phyloP scores from a whole-genome alignment of 1,284 basidiomycete genomes.

The Cystobasidium slooffiae region DNA sequence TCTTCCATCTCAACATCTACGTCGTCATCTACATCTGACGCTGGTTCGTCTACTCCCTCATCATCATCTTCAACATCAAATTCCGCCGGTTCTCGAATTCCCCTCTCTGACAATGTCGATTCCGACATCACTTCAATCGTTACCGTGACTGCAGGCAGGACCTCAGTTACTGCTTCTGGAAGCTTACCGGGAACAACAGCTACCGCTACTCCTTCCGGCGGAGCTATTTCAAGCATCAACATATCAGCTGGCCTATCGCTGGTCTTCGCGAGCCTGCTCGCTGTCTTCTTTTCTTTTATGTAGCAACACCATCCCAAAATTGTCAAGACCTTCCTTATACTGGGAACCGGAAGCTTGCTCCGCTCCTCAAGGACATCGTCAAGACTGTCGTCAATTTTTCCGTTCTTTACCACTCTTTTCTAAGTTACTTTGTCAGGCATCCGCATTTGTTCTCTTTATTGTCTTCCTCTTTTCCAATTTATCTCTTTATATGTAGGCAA shows the following conservation, averaged over 20 bases:
- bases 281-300: constrained; percentile 2
- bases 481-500: no score
- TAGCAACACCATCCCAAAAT: not conserved
- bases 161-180: constrained; percentile 20
- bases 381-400: no score
- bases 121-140: constrained; percentile 13
- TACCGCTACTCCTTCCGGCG: not conserved
- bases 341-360: no score
- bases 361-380: no score
- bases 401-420: no score
- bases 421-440: no score
- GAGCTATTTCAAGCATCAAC: not conserved
- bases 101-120: constrained; percentile 10
- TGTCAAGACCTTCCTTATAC: no score
- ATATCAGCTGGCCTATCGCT: constrained; percentile 1
- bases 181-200: constrained; percentile 9
- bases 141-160: constrained; percentile 28
- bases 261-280: not conserved
- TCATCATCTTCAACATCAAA: not conserved
- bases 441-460: no score
- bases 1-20: constrained; percentile 5
- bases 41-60: no score
- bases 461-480: no score
- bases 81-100: not conserved
- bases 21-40: constrained; percentile 8